Base-by-base conservation (phyloP, 768 basidiomycete species). In the Tricholoma flavovirens region DNA sequence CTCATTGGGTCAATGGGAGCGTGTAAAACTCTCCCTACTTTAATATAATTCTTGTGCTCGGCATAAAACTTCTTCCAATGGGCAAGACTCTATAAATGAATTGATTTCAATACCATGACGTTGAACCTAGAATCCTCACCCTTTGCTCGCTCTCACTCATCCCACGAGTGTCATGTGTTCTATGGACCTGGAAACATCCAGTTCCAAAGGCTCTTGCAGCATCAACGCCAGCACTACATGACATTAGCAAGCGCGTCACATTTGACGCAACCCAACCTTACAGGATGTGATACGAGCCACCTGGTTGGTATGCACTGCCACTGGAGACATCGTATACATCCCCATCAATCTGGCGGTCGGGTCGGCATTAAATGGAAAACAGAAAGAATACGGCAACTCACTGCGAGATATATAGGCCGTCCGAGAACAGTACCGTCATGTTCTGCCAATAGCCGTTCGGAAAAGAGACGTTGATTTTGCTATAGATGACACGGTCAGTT, bases 171-270 rank as follows among this genome's bases (percentile, higher is more conserved):
- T 98, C 95, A 73, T 97, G 88, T 36, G 94, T 98, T 45, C 84
- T 82, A 72, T 98, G 95, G 4, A 83, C 83, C 63, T 84, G 79
- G 76, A 98, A 97, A 69, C 95, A 98, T 9, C 94, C 94, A 2
- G 95, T 98, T 45, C 82, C 91, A 70, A 93, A 98, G 0, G 94
- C 88, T 62, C 95, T 77, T 24, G 91, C 89, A n/a, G 91, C 93
- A 69, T 98, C 94, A 52, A 80, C 71, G 11, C 95, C 94, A 60
- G 91, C 86, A 71, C 90, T 63, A 58, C 55, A 60, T 49, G 51
- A 55, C 59, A 43, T 50, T 53, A 50, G 48, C 21, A 42, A 10
- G 5, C 26, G 29, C 2, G 8, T 30, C 24, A 49, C 9, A 26
- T 17, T 9, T n/a, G n/a, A 30, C n/a, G 48, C 40, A 59, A 53